phyloP scores from a whole-genome alignment of 345 rosid species.

The Carallia brachiata region DNA sequence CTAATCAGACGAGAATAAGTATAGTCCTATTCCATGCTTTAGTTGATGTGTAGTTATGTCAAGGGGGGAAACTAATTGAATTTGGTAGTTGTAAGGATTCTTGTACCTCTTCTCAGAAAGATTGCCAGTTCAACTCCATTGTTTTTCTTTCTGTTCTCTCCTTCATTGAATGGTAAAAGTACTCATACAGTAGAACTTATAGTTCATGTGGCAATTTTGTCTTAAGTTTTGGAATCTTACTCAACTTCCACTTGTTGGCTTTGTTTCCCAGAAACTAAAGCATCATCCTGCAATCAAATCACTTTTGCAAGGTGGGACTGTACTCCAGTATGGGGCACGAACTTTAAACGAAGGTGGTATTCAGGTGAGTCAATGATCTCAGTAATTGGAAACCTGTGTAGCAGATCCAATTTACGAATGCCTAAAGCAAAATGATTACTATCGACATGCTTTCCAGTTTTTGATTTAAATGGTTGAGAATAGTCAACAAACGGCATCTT shows the following conservation, averaged over 20 bases:
- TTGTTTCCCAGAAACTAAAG: constrained; percentile 64
- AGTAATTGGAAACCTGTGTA: background rate
- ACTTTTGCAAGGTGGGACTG: constrained; percentile 82
- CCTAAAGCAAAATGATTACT: background rate
- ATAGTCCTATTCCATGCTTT: too few species aligned
- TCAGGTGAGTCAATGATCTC: constrained; percentile 57
- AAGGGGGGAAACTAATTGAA: too few species aligned
- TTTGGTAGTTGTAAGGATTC: too few species aligned
- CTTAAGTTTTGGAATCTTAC: constrained; percentile 17
- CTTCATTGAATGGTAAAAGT: too few species aligned
- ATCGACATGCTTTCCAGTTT: background rate
- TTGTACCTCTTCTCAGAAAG: too few species aligned
- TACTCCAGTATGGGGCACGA: constrained; percentile 93
- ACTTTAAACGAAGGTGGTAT: constrained; percentile 96
- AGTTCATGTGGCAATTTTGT: background rate
- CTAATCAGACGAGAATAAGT: background rate
- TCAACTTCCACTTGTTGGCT: constrained; percentile 4
- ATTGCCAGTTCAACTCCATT: too few species aligned
- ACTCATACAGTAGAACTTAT: too few species aligned
- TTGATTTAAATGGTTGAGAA: background rate
- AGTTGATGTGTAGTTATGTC: too few species aligned
- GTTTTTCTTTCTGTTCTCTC: too few species aligned
- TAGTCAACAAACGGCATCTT: background rate
- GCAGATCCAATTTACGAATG: background rate
- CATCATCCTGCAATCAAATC: constrained; percentile 87